Evolutionary conservation across 2,329 filamentous ascomycete species (phyloP).

Genomic region (Epichloe bromicola): DNA sequence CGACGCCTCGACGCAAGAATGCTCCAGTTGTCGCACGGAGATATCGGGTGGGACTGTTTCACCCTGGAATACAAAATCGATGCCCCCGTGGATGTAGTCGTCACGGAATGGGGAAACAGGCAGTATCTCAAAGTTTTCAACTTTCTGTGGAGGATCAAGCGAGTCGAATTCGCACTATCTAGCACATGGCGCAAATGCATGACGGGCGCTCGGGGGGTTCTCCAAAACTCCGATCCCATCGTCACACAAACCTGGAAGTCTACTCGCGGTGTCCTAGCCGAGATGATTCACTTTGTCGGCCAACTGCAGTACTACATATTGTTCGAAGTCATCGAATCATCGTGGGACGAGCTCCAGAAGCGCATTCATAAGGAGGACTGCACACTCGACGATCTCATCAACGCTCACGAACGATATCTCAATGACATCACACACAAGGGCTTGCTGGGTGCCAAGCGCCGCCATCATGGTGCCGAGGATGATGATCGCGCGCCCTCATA

Average conservation of each 20-base stretch:
- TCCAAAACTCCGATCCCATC: conserved; percentile 57
- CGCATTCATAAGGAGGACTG: conserved; percentile 73
- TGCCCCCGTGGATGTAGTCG: conserved; percentile 89
- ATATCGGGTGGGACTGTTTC: conserved; percentile 98
- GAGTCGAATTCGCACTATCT: conserved; percentile 85
- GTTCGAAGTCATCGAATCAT: conserved; percentile 95
- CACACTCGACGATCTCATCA: conserved; percentile 89
- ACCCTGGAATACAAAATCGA: conserved; percentile 98
- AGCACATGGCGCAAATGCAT: conserved; percentile 92
- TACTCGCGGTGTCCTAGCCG: conserved; percentile 75
- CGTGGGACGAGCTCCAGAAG: conserved; percentile 80
- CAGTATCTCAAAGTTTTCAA: conserved; percentile 99
- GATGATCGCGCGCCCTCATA: conserved; percentile 71
- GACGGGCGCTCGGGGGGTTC: conserved; percentile 89
- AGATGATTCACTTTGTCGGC: conserved; percentile 97
- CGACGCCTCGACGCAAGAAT: conserved; percentile 91
- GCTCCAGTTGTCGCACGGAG: conserved; percentile 89
- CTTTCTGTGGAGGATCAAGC: conserved; percentile 95
- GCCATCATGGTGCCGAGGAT: conserved; percentile 31
- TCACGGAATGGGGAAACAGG: conserved; percentile 87
- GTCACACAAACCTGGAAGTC: conserved; percentile 77
- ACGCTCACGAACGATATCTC: conserved; percentile 81
- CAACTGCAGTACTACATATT: conserved; percentile 98
- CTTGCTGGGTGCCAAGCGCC: conserved; percentile 60
- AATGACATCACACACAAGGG: conserved; percentile 94